phyloP scores from a whole-genome alignment of 768 basidiomycete genomes.

The Ramaria sp. region DNA sequence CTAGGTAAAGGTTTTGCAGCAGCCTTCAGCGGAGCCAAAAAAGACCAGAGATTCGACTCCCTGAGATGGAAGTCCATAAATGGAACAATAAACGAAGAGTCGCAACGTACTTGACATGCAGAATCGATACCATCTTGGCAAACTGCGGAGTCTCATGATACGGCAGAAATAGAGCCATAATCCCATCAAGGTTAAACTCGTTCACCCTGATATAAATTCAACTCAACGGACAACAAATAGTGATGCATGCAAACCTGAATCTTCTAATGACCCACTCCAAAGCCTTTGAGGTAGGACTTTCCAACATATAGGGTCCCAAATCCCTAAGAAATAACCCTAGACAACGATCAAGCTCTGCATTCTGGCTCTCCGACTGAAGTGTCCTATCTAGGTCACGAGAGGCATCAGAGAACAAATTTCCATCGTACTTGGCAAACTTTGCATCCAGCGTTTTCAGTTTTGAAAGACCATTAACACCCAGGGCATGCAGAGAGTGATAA shows the following conservation, averaged over 20 bases:
- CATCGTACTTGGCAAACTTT: constrained; percentile 49
- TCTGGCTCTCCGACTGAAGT: constrained; percentile 50
- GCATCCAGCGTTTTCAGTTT: constrained; percentile 58
- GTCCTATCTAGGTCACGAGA: constrained; percentile 73
- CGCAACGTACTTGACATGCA: constrained; percentile 54
- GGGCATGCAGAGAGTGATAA: constrained; percentile 72
- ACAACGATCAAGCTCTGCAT: constrained; percentile 46
- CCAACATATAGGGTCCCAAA: constrained; percentile 73
- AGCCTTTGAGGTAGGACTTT: constrained; percentile 69
- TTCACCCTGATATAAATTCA: constrained; percentile 48
- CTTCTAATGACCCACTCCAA: constrained; percentile 92
- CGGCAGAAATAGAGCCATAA: constrained; percentile 79
- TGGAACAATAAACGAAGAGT: not conserved
- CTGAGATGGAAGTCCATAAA: constrained; percentile 23
- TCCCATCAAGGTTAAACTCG: constrained; percentile 78
- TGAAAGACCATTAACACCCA: constrained; percentile 68
- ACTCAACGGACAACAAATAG: not conserved
- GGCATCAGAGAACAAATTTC: constrained; percentile 66
- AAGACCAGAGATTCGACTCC: constrained; percentile 50
- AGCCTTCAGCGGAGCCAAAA: constrained; percentile 66
- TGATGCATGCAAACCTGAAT: constrained; percentile 54
- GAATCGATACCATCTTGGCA: constrained; percentile 81
- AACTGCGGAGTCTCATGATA: constrained; percentile 95
- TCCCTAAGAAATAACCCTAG: constrained; percentile 55
- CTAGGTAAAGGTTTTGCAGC: constrained; percentile 69